Conservation (phyloP, 2,329 filamentous ascomycete species). For the Aureobasidium sp. region DNA sequence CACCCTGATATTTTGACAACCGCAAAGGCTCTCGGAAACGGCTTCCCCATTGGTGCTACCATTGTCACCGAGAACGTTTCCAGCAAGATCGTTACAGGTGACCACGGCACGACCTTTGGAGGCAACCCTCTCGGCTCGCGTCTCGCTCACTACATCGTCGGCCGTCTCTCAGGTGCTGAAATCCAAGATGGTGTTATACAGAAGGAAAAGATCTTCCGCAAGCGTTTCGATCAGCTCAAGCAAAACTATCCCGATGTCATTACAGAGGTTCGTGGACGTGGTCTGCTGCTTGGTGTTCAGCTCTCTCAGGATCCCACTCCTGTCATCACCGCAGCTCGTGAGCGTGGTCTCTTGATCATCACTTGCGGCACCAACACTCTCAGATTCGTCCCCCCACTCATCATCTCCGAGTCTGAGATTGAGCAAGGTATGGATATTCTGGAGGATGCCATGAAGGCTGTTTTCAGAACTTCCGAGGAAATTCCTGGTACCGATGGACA, state of each 20-base stretch:
- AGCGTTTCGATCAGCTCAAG: constrained; percentile 51
- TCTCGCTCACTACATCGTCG: constrained; percentile 79
- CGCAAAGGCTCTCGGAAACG: constrained; percentile 93
- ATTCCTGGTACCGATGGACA: constrained; percentile 37
- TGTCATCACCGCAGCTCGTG: constrained; percentile 77
- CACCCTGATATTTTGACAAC: constrained; percentile 93
- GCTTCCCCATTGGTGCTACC: constrained; percentile 87
- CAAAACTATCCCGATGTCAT: constrained; percentile 63
- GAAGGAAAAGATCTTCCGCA: constrained; percentile 57
- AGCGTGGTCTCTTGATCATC: constrained; percentile 82
- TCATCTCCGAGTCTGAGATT: constrained; percentile 75
- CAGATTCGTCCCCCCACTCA: constrained; percentile 81
- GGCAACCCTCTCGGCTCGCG: constrained; percentile 83
- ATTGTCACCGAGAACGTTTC: constrained; percentile 61
- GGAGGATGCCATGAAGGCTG: constrained; percentile 56
- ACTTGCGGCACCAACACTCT: constrained; percentile 89
- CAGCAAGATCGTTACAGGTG: constrained; percentile 63
- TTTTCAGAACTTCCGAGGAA: constrained; percentile 38
- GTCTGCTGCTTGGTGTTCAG: constrained; percentile 82
- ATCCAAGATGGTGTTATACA: constrained; percentile 62
- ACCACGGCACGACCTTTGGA: constrained; percentile 91
- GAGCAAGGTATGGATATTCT: constrained; percentile 68
- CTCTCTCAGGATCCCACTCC: constrained; percentile 63
- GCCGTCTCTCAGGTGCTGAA: constrained; percentile 61
- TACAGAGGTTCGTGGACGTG: constrained; percentile 71